Evolutionary conservation across 768 basidiomycete genomes (phyloP).

Genomic region (Tricholoma bakamatsutake): DNA sequence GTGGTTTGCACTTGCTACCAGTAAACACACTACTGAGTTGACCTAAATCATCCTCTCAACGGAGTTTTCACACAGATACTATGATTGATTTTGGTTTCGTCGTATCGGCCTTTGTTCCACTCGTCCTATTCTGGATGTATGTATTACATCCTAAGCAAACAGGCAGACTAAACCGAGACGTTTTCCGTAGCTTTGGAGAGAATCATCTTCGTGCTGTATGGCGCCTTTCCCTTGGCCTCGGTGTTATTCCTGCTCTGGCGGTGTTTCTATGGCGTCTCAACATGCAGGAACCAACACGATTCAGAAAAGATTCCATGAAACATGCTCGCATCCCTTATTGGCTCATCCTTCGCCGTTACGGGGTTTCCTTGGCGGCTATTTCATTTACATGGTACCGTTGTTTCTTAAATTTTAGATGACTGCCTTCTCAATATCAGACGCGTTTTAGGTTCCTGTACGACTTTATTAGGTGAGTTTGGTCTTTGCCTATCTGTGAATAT

Average conservation of each 20-base stretch:
- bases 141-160: constrained; percentile 19
- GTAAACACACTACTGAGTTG: constrained; percentile 34
- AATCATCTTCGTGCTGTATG: constrained; percentile 83
- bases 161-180: background rate
- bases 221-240: constrained; percentile 82
- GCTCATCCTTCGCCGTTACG: constrained; percentile 77
- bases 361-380: constrained; percentile 66
- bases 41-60: constrained; percentile 2
- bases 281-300: constrained; percentile 77
- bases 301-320: constrained; percentile 77
- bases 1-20: constrained; percentile 87
- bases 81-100: constrained; percentile 90
- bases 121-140: constrained; percentile 87
- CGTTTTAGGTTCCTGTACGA: constrained; percentile 65
- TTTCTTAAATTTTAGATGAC: background rate
- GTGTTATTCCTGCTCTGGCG: constrained; percentile 69
- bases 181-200: constrained; percentile 54
- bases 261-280: constrained; percentile 85
- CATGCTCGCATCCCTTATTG: constrained; percentile 65
- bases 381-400: constrained; percentile 64
- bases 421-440: background rate
- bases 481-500: background rate
- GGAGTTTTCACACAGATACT: constrained; percentile 37
- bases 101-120: constrained; percentile 70
- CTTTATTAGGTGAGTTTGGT: constrained; percentile 59